Conservation (phyloP, 2,329 filamentous ascomycete genomes). For the Fusarium virguliforme region DNA sequence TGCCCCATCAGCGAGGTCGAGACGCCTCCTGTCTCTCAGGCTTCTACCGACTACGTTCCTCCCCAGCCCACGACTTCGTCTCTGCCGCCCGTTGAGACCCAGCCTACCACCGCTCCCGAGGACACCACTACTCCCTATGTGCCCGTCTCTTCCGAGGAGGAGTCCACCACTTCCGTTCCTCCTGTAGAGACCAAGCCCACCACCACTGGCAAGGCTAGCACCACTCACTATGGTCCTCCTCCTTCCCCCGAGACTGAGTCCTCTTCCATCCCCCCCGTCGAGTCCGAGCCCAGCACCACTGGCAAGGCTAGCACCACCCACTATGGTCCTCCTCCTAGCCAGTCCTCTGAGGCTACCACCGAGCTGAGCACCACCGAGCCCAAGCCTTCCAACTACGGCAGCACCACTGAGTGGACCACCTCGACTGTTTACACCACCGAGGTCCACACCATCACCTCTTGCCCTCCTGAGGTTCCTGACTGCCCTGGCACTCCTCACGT, state of each 20-base stretch:
- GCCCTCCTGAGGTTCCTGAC: conserved; percentile 32
- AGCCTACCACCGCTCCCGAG: not conserved
- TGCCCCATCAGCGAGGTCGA: conserved; percentile 30
- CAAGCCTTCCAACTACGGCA: not conserved
- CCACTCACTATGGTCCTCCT: no score
- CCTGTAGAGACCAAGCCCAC: conserved; percentile 2
- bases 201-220: not conserved
- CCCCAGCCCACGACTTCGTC: conserved; percentile 7
- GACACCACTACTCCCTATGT: not conserved
- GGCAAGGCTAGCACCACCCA: conserved; percentile 1
- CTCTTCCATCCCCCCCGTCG: no score
- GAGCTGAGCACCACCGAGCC: not conserved
- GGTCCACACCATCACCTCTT: conserved; percentile 36
- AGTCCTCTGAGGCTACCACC: conserved; percentile 2
- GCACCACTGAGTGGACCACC: conserved; percentile 23
- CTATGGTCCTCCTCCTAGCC: not conserved
- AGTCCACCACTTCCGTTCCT: not conserved
- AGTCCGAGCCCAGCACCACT: not conserved
- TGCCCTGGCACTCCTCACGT: conserved; percentile 32
- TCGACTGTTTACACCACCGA: conserved; percentile 44
- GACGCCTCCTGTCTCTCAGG: conserved; percentile 8
- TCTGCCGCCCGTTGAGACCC: no score
- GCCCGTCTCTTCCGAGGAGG: not conserved
- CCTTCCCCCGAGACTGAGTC: no score
- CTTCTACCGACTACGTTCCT: conserved; percentile 6